Percentiles rank a stretch among this genome's conserved stretches.
Evolutionary conservation across 2,329 filamentous ascomycete species (phyloP).

Genomic region (Ophiostoma populinum): DNA sequence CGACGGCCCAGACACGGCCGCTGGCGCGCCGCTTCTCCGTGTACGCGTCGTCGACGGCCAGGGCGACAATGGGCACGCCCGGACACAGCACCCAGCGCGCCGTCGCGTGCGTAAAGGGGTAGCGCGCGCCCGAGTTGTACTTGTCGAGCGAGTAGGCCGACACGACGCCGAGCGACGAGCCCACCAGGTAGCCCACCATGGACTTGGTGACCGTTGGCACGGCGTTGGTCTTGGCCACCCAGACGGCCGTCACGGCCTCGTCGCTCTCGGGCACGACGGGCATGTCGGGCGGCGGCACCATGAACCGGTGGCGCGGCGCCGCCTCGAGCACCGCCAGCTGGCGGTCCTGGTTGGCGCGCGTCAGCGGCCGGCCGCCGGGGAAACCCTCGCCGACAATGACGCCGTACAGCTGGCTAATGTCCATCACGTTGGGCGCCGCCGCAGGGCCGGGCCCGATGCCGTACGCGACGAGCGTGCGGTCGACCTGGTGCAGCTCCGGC

Average conservation of each 20-base stretch:
- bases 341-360: conserved; percentile 55
- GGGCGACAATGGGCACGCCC: conserved; percentile 67
- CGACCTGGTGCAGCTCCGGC: conserved; percentile 61
- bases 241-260: conserved; percentile 62
- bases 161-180: conserved; percentile 68
- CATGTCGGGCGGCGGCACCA: conserved; percentile 52
- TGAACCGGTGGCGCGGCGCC: conserved; percentile 34
- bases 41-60: conserved; percentile 72
- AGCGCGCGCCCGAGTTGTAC: conserved; percentile 39
- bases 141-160: conserved; percentile 62
- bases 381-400: conserved; percentile 74
- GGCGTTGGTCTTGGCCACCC: conserved; percentile 70
- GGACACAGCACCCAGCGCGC: conserved; percentile 82
- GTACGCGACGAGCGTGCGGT: conserved; percentile 55
- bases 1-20: conserved; percentile 73
- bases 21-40: conserved; percentile 50
- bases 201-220: conserved; percentile 59
- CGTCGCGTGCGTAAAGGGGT: conserved; percentile 60
- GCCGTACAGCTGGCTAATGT: conserved; percentile 73
- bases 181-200: conserved; percentile 65
- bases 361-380: conserved; percentile 67
- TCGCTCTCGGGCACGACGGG: conserved; percentile 53
- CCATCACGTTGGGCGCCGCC: conserved; percentile 72
- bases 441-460: conserved; percentile 66
- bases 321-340: conserved; percentile 55